Evolutionary conservation across 805 yeast species (phyloP).

Genomic region (Hanseniaspora nectarophila): DNA sequence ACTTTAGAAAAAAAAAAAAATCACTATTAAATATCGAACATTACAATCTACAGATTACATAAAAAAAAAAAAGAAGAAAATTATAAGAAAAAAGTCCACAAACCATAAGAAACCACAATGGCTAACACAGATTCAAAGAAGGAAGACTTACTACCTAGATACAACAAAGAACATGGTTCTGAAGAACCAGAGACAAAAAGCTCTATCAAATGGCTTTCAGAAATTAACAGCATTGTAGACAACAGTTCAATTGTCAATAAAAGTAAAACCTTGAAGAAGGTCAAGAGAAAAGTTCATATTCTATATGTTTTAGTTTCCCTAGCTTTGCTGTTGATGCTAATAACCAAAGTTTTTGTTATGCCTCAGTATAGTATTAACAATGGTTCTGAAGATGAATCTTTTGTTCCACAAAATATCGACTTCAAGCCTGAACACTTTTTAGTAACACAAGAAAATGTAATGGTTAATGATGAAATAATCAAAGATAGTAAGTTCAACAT

Average conservation of each 20-base stretch:
- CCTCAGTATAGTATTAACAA: background rate
- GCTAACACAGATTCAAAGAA: background rate
- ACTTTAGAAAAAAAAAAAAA: too few relatives aligned
- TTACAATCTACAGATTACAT: too few relatives aligned
- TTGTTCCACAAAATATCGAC: background rate
- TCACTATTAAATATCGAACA: too few relatives aligned
- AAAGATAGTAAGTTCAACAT: constrained; percentile 10
- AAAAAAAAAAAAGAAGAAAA: too few relatives aligned
- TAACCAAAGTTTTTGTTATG: background rate
- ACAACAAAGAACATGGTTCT: background rate
- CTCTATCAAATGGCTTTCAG: background rate
- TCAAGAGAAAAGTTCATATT: background rate
- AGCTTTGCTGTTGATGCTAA: background rate
- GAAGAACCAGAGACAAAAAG: background rate
- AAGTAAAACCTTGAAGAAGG: background rate
- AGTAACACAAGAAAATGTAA: constrained; percentile 2
- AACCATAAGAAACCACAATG: background rate
- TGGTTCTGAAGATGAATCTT: background rate
- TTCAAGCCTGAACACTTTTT: background rate
- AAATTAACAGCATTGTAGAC: background rate
- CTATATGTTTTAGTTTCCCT: background rate
- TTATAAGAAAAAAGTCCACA: background rate
- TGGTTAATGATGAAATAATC: background rate
- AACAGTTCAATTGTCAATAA: background rate
- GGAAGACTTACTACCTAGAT: constrained; percentile 10